Base-by-base conservation (phyloP, 768 basidiomycete species). In the Xerocomellus intermedius region DNA sequence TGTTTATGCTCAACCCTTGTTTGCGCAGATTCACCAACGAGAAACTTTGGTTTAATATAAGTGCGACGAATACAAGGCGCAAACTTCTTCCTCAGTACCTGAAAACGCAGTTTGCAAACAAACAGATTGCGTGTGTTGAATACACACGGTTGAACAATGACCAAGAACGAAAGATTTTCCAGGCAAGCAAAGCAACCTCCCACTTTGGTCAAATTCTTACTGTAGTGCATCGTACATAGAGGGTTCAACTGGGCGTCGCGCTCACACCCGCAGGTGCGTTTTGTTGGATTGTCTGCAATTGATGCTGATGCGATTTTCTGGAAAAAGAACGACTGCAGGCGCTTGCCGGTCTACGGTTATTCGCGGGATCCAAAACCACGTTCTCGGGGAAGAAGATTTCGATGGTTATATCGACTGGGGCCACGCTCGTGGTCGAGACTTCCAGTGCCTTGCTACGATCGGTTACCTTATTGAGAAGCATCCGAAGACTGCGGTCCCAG, bases 141-240 rank as follows among this genome's bases (percentile, higher is more conserved):
- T 86, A 86, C 58, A 67, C 70, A 3, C 73, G 74, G 17, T 64
- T 86, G 39, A 73, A 68, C 0, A 65, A 66, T 8, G 77, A 82
- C 47, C 79, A 82, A 62, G 89, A 88, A 59, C 77, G 85, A 28
- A 86, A 86, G 62, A 82, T 87, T 24, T 90, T 87, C 58, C 77
- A 82, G 73, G 82, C 75, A 58, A 39, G 73, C 56, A 33, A 37
- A 50, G 12, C 26, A 37, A 19, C 13, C 42, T 47, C 26, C 17
- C 14, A 36, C 32, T 3, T 48, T 33, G 5, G 14, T 42, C 36
- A 13, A 37, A 14, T 54, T 35, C 35, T 50, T 52, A 56, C 33
- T 42, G 22, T 41, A 13, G n/a, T 47, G 44, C n/a, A 13, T 32
- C 19, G 17, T 30, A 37, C 21, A 50, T 42, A 81, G 80, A 75